Evolutionary conservation across 768 basidiomycete species (phyloP), one percentile per base, ranked within the genome.

Genomic region (Mycena crocata): DNA sequence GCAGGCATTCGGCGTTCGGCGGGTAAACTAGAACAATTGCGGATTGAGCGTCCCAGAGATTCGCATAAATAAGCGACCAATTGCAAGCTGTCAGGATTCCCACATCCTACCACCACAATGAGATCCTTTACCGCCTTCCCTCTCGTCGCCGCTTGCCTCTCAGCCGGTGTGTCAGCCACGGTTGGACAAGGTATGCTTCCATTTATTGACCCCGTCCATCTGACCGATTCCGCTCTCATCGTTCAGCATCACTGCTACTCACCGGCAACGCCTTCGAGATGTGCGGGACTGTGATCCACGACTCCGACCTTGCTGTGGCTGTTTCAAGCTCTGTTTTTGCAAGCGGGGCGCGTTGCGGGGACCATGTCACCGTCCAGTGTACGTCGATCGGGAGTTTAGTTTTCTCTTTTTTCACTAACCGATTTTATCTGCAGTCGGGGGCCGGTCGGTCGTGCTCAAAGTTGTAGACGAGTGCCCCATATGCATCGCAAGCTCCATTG

Each of bases 401-500:
- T 12, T 6, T 17, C 19, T 5, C 17, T n/a, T 54, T 28, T n/a
- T 2, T 19, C 23, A 1, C n/a, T 26, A 21, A 34, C 30, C 6
- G 26, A 35, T 40, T 23, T 50, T 6, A 2, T 31, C 21, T n/a
- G 24, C 31, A 62, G 60, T 54, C 15, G 50, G 23, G 3, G 51
- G 60, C 1, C 28, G 14, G n/a, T 62, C 60, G 12, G 60, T 62
- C 23, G 51, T 26, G 23, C 40, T 62, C 28, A 45, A 31, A 23
- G 60, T 62, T 19, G 40, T 21, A 17, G 60, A 44, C 28, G 60
- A 62, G 31, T 62, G 57, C 15, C 49, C 54, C 14, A 23, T 62
- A 5, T 51, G 60, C 51, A 62, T 62, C 7, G 51, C 60, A 7
- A 62, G 60, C 51, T 32, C 48, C 23, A 62, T 62, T 39, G 49